Evolutionary conservation across 2,329 filamentous ascomycete genomes (phyloP), one percentile per base, ranked within the genome.

Genomic region (Pseudogymnoascus sp.): DNA sequence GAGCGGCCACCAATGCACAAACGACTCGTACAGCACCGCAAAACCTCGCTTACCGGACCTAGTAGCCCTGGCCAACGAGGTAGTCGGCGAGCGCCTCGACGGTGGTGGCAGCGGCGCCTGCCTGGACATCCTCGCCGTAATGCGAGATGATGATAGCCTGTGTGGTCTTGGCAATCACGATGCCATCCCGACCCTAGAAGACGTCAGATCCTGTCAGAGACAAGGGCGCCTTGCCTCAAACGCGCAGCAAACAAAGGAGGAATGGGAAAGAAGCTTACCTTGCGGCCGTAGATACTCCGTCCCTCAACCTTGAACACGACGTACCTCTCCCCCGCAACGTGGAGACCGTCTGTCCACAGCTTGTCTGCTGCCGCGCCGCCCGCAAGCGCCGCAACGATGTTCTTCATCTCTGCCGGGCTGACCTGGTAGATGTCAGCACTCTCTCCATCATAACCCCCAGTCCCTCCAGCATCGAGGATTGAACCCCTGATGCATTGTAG

Each of bases 101-200:
- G 59, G 89, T 90, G 74, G 84, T 84, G 70, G 87, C 87, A 66
- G 91, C 87, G 75, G 88, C 87, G 73, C 90, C 87, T 61, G 89
- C 90, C 74, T 89, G 81, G 69, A 87, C 79, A 66, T 75, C 75
- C 75, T 96, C 91, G 68, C 81, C 82, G 82, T 97, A 91, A 81
- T 96, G 91, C 69, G 86, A 89, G 74, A 99, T 78, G 74, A 99
- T 84, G 75, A 97, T 87, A 69, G 92, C 91, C 78, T 95, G 88
- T 72, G 83, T 87, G 71, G 93, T 95, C 82, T 95, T 96, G 77
- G 87, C 87, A 70, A 94, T 84, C 73, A 88, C 81, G 71, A 96
- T 78, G 68, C 94, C 94, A 74, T 88, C 84, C 74, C 88, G 90
- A 70, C 90, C 91, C 87, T 90, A 66, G 62, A 23, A 23, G 23